phyloP scores from a whole-genome alignment of 169 alveolate genomes.

The Plasmodium ovale region DNA sequence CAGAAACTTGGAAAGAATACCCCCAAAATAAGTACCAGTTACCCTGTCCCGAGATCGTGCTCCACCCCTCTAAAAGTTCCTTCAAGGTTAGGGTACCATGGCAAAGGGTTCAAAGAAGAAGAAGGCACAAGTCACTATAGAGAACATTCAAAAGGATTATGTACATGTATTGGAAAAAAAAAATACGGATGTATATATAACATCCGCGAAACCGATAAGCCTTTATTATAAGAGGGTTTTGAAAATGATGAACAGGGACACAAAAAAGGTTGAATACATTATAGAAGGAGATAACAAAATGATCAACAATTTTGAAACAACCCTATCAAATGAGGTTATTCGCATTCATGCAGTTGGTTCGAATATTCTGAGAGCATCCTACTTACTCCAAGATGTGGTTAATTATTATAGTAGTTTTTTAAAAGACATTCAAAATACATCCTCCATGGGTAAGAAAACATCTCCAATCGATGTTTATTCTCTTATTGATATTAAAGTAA shows the following conservation, averaged over 20 bases:
- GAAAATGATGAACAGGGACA: constrained; percentile 10
- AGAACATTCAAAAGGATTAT: constrained; percentile 44
- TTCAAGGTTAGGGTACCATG: too few species aligned
- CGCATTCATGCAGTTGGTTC: constrained; percentile 44
- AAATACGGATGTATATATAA: constrained; percentile 34
- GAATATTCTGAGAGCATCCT: constrained; percentile 37
- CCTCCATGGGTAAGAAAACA: not conserved
- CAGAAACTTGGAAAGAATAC: too few species aligned
- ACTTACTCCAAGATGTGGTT: constrained; percentile 34
- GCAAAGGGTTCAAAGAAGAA: constrained; percentile 6
- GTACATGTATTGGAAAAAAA: constrained; percentile 14
- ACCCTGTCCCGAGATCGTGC: too few species aligned
- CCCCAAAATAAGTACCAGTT: too few species aligned
- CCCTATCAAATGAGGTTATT: not conserved
- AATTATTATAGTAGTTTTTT: constrained; percentile 18
- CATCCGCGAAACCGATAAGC: constrained; percentile 19
- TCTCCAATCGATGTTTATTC: not conserved
- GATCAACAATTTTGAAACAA: not conserved
- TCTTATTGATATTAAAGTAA: not conserved
- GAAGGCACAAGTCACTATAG: constrained; percentile 11
- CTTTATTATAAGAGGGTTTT: constrained; percentile 22
- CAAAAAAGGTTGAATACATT: constrained; percentile 10
- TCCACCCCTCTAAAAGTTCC: too few species aligned
- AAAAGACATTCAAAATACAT: not conserved
- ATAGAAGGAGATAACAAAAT: constrained; percentile 49